Percentiles rank a stretch among this genome's conserved stretches.
Evolutionary conservation across 768 basidiomycete species (phyloP).

Genomic region (Strobilomyces echinocephalus): DNA sequence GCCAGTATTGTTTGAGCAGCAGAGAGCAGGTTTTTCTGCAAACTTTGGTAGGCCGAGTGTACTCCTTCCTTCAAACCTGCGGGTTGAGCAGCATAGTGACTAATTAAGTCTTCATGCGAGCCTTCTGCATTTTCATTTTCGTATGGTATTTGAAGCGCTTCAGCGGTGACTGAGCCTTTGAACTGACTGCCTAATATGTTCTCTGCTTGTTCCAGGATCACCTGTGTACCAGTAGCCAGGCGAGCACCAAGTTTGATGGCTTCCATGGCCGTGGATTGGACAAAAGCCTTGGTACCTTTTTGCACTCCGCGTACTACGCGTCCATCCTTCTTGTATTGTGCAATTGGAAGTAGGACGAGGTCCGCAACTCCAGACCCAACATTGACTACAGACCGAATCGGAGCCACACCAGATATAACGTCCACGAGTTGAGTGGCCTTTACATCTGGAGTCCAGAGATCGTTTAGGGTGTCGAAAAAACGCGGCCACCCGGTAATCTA

Average conservation of each 20-base stretch:
- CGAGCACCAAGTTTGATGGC: slow-evolving; percentile 92
- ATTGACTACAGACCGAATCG: slow-evolving; percentile 94
- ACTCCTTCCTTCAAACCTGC: slow-evolving; percentile 79
- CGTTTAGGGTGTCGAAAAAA: slow-evolving; percentile 88
- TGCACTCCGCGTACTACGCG: slow-evolving; percentile 89
- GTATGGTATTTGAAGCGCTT: slow-evolving; percentile 51
- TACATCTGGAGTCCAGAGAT: slow-evolving; percentile 98
- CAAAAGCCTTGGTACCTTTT: slow-evolving; percentile 88
- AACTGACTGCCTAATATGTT: slow-evolving; percentile 80
- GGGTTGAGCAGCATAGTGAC: slow-evolving; percentile 92
- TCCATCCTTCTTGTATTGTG: slow-evolving; percentile 97
- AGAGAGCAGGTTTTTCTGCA: slow-evolving; percentile 81
- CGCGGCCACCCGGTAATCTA: slow-evolving; percentile 92
- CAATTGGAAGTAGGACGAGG: slow-evolving; percentile 90
- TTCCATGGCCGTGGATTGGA: slow-evolving; percentile 92
- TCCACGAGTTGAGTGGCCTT: slow-evolving; percentile 97
- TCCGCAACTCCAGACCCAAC: slow-evolving; percentile 97
- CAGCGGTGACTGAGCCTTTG: slow-evolving; percentile 58
- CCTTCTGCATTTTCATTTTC: slow-evolving; percentile 26
- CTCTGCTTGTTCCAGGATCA: slow-evolving; percentile 95
- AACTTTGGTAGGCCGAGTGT: slow-evolving; percentile 84
- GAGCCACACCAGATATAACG: slow-evolving; percentile 93
- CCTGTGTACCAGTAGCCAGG: slow-evolving; percentile 95
- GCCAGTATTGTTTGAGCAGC: slow-evolving; percentile 98
- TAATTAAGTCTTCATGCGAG: slow-evolving; percentile 58